Conservation (phyloP, 2,329 filamentous ascomycete genomes). For the Sporothrix phasma region DNA sequence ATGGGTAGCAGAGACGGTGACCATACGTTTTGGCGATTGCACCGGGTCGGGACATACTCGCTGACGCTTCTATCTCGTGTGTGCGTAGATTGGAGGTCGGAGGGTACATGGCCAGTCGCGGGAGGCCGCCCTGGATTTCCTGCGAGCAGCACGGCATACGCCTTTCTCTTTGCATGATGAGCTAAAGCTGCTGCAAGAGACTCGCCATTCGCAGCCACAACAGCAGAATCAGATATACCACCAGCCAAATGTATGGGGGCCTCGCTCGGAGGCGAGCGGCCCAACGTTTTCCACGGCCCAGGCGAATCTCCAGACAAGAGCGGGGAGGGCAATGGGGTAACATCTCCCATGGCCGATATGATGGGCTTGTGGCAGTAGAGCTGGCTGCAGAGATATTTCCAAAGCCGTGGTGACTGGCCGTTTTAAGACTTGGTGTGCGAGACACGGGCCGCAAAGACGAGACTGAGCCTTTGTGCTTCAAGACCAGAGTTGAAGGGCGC, state of each 20-base stretch:
- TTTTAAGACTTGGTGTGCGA: constrained; percentile 52
- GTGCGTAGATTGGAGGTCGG: constrained; percentile 34
- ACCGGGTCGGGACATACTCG: constrained; percentile 69
- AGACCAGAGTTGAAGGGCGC: constrained; percentile 21
- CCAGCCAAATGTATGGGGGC: constrained; percentile 27
- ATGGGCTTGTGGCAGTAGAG: constrained; percentile 64
- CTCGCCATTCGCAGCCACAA: constrained; percentile 43
- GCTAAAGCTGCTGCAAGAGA: constrained; percentile 41
- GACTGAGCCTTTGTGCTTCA: constrained; percentile 33
- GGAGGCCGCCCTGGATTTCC: constrained; percentile 18
- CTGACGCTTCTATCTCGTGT: constrained; percentile 73
- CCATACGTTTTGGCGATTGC: constrained; percentile 58
- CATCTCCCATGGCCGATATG: constrained; percentile 63
- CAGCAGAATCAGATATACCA: constrained; percentile 34
- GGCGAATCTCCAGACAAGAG: constrained; percentile 56
- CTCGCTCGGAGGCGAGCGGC: constrained; percentile 37
- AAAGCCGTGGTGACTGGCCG: constrained; percentile 37
- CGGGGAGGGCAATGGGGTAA: constrained; percentile 71
- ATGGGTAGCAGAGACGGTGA: constrained; percentile 60
- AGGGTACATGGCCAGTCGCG: constrained; percentile 20
- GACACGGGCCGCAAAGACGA: constrained; percentile 43
- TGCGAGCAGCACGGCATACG: constrained; percentile 40
- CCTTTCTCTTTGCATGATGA: constrained; percentile 47
- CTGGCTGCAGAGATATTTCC: constrained; percentile 47
- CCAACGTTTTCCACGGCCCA: constrained; percentile 53